These are phyloP conservation scores for Vitis hybrid DNA, from an alignment of 177 flowering plant genomes.

Conservation along the genomic window DNA sequence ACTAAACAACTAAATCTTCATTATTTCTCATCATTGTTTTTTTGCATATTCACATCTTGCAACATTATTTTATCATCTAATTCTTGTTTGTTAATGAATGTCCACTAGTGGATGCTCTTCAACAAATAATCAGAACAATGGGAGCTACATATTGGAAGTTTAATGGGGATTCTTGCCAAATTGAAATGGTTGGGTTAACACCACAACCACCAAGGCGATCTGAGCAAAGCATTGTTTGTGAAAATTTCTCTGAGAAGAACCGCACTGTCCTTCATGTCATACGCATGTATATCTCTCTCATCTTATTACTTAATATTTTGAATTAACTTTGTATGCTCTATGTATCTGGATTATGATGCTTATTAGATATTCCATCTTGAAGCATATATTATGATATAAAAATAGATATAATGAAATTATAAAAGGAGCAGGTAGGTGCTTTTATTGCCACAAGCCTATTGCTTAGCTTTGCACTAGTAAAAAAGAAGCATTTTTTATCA, in stretches of 20 bases:
- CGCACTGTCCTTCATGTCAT: constrained; percentile 29
- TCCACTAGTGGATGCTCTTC: constrained; percentile 38
- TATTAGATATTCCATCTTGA: too few relatives aligned
- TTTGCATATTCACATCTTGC: background rate
- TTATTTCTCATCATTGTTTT: too few relatives aligned
- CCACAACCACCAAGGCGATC: constrained; percentile 19
- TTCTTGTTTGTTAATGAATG: constrained; percentile 7
- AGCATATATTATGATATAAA: too few relatives aligned
- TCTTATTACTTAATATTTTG: background rate
- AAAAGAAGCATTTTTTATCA: too few relatives aligned
- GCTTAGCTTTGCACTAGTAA: too few relatives aligned
- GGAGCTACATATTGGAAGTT: constrained; percentile 47
- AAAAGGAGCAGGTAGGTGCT: too few relatives aligned
- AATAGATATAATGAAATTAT: too few relatives aligned
- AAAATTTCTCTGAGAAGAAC: constrained; percentile 20
- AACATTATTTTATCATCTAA: background rate
- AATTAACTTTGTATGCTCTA: background rate
- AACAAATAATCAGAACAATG: constrained; percentile 32
- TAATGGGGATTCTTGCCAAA: constrained; percentile 31
- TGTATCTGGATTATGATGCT: too few relatives aligned
- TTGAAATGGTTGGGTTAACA: constrained; percentile 33
- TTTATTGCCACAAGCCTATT: too few relatives aligned
- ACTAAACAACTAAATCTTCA: too few relatives aligned
- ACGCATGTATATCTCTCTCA: constrained; percentile 26
- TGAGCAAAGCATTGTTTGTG: constrained; percentile 30